Percentiles rank a stretch among this genome's conserved stretches.
phyloP scores from a whole-genome alignment of 345 rosid genomes.

The Cardamine chenopodiifolia region DNA sequence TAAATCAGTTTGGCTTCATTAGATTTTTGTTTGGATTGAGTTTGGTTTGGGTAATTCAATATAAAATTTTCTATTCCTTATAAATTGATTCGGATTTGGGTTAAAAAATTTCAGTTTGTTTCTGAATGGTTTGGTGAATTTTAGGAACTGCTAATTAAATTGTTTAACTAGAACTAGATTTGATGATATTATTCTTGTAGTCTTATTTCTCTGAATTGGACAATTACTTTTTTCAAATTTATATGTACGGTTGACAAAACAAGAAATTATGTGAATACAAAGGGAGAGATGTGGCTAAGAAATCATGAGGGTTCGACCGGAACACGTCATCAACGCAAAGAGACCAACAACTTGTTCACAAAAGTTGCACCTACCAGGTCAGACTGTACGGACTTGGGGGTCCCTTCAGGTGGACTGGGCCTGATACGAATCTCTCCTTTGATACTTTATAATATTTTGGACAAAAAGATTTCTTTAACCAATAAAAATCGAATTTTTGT shows the following conservation, averaged over 20 bases:
- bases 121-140: too few relatives aligned
- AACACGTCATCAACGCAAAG: slow-evolving; percentile 19
- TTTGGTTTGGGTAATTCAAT: too few relatives aligned
- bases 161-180: not conserved
- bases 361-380: slow-evolving; percentile 20
- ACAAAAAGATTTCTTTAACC: not conserved
- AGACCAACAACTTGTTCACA: slow-evolving; percentile 25
- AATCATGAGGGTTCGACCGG: slow-evolving; percentile 1
- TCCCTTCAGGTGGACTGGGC: slow-evolving; percentile 36
- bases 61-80: too few relatives aligned
- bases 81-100: too few relatives aligned
- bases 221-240: not conserved
- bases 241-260: too few relatives aligned
- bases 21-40: too few relatives aligned
- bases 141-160: too few relatives aligned
- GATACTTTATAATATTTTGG: slow-evolving; percentile 4
- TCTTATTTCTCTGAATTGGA: not conserved
- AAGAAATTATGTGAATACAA: not conserved
- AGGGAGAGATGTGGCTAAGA: not conserved
- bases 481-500: not conserved
- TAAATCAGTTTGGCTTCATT: too few relatives aligned
- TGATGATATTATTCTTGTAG: too few relatives aligned
- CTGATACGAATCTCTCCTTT: slow-evolving; percentile 31
- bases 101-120: too few relatives aligned
- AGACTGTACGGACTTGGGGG: slow-evolving; percentile 35